Conservation (phyloP, 495 filamentous ascomycete species). For the Pseudoneurospora amorphoporcata region DNA sequence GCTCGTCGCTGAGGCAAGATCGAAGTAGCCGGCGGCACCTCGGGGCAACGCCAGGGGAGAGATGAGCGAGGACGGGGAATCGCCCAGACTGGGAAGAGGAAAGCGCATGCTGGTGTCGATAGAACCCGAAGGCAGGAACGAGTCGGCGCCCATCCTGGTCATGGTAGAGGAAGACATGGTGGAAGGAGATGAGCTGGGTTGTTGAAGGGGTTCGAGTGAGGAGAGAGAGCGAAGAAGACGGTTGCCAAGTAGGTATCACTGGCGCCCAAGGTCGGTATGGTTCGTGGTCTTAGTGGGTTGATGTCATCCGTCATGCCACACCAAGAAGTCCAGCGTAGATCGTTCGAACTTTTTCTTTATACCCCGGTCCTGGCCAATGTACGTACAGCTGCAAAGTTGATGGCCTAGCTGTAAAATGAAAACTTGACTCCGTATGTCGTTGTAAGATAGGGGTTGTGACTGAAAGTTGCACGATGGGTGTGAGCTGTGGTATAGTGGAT, state of each 20-base stretch:
- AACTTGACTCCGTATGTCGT: background rate
- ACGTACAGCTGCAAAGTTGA: background rate
- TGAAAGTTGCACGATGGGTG: background rate
- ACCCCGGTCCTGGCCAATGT: background rate
- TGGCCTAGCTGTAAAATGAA: background rate
- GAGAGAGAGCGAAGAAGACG: background rate
- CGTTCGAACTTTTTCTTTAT: background rate
- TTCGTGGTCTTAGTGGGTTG: slow-evolving; percentile 3
- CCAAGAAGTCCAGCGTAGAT: background rate
- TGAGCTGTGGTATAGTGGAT: background rate
- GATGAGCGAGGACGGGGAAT: slow-evolving; percentile 26
- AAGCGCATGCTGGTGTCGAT: slow-evolving; percentile 13
- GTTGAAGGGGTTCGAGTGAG: background rate
- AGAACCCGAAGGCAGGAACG: slow-evolving; percentile 20
- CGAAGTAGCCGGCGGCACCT: slow-evolving; percentile 25
- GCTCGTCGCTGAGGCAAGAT: slow-evolving; percentile 9
- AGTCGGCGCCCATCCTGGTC: slow-evolving; percentile 22
- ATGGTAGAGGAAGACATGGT: slow-evolving; percentile 15
- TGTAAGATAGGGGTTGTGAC: background rate
- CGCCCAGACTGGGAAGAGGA: slow-evolving; percentile 19
- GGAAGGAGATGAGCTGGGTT: background rate
- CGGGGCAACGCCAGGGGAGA: slow-evolving; percentile 31
- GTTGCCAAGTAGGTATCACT: background rate
- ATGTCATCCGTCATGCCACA: slow-evolving; percentile 10
- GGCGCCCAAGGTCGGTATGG: background rate